Conservation (phyloP, 768 basidiomycete species). For the Tricholoma saponaceum region DNA sequence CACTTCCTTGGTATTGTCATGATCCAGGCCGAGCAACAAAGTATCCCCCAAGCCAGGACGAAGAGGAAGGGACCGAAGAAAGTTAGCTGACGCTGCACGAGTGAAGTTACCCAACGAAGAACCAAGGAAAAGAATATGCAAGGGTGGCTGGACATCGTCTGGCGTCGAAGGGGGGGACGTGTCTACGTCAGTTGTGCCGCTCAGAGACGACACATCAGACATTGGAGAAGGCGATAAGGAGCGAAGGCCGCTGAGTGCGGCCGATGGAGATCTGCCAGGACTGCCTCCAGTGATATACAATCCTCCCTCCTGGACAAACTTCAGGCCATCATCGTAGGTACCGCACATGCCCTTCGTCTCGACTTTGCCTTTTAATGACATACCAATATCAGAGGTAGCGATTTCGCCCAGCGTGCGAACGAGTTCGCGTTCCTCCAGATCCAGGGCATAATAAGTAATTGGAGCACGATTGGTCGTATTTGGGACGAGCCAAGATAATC, state of each 20-base stretch:
- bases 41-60: conserved; percentile 75
- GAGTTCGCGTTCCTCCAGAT: conserved; percentile 85
- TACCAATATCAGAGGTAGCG: conserved; percentile 56
- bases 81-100: conserved; percentile 61
- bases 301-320: conserved; percentile 68
- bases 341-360: conserved; percentile 83
- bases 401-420: conserved; percentile 74
- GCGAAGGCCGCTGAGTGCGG: conserved; percentile 12
- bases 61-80: conserved; percentile 77
- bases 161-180: conserved; percentile 43
- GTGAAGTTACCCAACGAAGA: conserved; percentile 90
- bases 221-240: conserved; percentile 39
- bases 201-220: conserved; percentile 16
- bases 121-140: conserved; percentile 89
- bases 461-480: conserved; percentile 34
- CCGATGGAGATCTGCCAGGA: conserved; percentile 4
- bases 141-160: conserved; percentile 41
- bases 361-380: conserved; percentile 64
- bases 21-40: conserved; percentile 87
- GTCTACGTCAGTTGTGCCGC: conserved; percentile 19
- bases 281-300: conserved; percentile 29
- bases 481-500: conserved; percentile 55
- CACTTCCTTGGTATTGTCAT: conserved; percentile 61
- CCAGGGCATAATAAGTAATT: conserved; percentile 88
- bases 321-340: conserved; percentile 86